phyloP scores from a whole-genome alignment of 2,329 filamentous ascomycete species.

The Alternaria panax region DNA sequence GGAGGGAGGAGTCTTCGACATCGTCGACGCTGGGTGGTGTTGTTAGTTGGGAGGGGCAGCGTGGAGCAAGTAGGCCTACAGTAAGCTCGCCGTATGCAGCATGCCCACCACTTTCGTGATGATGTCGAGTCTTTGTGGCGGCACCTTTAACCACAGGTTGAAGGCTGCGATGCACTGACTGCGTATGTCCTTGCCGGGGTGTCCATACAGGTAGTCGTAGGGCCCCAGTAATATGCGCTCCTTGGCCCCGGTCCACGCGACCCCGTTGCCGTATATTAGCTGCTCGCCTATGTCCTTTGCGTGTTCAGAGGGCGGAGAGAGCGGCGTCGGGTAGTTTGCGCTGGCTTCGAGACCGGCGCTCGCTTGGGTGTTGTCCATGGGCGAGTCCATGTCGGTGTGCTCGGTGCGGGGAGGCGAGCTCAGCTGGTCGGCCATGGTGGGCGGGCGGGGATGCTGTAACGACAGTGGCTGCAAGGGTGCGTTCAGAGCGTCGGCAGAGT shows the following conservation, averaged over 20 bases:
- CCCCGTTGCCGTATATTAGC: slow-evolving; percentile 52
- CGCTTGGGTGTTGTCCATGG: slow-evolving; percentile 6
- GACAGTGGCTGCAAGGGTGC: slow-evolving; percentile 8
- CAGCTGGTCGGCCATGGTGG: slow-evolving; percentile 19
- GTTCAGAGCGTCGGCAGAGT: slow-evolving; percentile 27
- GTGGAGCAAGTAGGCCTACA: slow-evolving; percentile 51
- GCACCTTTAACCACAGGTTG: slow-evolving; percentile 80
- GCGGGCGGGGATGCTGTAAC: slow-evolving; percentile 8
- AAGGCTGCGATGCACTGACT: slow-evolving; percentile 81
- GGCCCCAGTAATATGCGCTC: slow-evolving; percentile 79
- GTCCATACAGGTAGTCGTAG: slow-evolving; percentile 79
- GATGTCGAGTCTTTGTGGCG: slow-evolving; percentile 70
- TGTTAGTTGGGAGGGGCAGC: neutral
- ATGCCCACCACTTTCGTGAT: slow-evolving; percentile 84
- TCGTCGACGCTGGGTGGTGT: slow-evolving; percentile 68
- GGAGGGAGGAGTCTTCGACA: slow-evolving; percentile 80
- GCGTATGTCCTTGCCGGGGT: slow-evolving; percentile 86
- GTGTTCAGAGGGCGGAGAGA: slow-evolving; percentile 36
- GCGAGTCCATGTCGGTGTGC: slow-evolving; percentile 7
- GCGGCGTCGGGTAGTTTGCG: slow-evolving; percentile 40
- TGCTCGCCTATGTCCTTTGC: slow-evolving; percentile 44
- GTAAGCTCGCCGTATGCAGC: slow-evolving; percentile 83
- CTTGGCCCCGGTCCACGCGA: slow-evolving; percentile 74
- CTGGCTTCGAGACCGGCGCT: slow-evolving; percentile 17
- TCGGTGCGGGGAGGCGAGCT: neutral